Base-by-base conservation (phyloP, 2,329 filamentous ascomycete species). In the Thermothelomyces thermophilus region DNA sequence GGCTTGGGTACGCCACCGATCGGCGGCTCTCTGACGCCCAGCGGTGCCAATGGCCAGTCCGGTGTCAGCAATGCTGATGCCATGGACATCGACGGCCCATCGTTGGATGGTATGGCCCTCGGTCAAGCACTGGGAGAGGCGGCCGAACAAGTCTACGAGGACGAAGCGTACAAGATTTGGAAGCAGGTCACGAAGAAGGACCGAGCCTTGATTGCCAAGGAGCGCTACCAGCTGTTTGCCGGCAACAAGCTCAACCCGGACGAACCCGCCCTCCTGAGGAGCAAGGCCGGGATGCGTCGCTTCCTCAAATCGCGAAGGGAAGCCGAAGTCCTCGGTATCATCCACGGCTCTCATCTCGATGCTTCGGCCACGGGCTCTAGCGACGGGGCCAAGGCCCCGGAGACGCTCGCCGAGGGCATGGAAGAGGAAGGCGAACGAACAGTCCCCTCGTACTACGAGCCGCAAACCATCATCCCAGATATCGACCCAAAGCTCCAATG, bases 141-240 rank as follows among this genome's bases (percentile, higher is more conserved):
- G 26, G 77, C 74, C 13, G 86, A 94, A 59, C 87, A 95, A 58
- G 77, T 80, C 11, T 89, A 89, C 58, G 82, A 94, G 59, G 90
- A 97, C 60, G 90, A 97, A 51, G 91, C 96, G 64, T 95, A 93
- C 70, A 95, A 94, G 66, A 87, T 93, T 31, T 98, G 94, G 93
- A 98, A 97, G 71, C 91, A 97, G 68, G 89, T 95, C 35, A 98
- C 93, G 2, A 97, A 97, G 70, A 96, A 93, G 65, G 90, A 95
- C 62, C 84, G 93, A 55, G 93, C 93, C 3, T 73, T 86, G 20
- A 82, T 91, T 46, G 86, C 93, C 52, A 89, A 90, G 56, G 88
- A 95, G 64, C 81, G 93, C 28, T 84, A 90, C 66, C 80, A 86
- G 34, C 78, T 98, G 13, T 95, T 98, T 70, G 86, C 85, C 54